Evolutionary conservation across 441 rosid genomes (phyloP).

Genomic region (Adansonia rubrostipa): DNA sequence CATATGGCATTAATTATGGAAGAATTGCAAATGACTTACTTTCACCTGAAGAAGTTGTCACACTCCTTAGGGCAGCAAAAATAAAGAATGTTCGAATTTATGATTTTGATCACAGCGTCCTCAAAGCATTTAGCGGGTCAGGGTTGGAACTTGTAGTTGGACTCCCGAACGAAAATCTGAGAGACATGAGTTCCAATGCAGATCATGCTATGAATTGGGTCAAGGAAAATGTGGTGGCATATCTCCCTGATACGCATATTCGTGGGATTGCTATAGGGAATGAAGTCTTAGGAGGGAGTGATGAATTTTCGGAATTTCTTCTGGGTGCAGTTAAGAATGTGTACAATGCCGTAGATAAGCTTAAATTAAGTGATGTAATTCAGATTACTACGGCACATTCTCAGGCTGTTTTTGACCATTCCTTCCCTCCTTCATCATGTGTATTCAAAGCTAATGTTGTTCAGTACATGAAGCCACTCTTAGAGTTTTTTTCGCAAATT

Average conservation of each 20-base stretch:
- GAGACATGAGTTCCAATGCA: conserved; percentile 66
- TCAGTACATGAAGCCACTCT: conserved; percentile 75
- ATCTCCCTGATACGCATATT: conserved; percentile 73
- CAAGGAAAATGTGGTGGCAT: conserved; percentile 76
- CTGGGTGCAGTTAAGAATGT: conserved; percentile 77
- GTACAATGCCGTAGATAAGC: conserved; percentile 60
- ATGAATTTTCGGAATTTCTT: conserved; percentile 67
- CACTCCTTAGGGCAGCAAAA: conserved; percentile 76
- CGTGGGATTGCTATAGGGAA: conserved; percentile 88
- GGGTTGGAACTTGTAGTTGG: conserved; percentile 86
- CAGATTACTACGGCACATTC: conserved; percentile 90
- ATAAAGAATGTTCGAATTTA: conserved; percentile 83
- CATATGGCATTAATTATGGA: conserved; percentile 95
- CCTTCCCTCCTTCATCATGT: conserved; percentile 82
- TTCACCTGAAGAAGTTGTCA: conserved; percentile 79
- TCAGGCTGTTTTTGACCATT: conserved; percentile 74
- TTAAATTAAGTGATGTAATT: conserved; percentile 56
- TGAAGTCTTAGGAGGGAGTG: conserved; percentile 73
- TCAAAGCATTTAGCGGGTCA: conserved; percentile 78
- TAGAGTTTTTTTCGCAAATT: conserved; percentile 62
- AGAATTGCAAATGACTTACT: conserved; percentile 90
- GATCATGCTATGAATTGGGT: conserved; percentile 84
- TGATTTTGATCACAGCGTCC: conserved; percentile 80
- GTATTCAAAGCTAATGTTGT: conserved; percentile 55
- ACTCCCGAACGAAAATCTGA: conserved; percentile 68